Evolutionary conservation across 148 eudicot species (phyloP).

Genomic region (Dianthus caryophyllus): DNA sequence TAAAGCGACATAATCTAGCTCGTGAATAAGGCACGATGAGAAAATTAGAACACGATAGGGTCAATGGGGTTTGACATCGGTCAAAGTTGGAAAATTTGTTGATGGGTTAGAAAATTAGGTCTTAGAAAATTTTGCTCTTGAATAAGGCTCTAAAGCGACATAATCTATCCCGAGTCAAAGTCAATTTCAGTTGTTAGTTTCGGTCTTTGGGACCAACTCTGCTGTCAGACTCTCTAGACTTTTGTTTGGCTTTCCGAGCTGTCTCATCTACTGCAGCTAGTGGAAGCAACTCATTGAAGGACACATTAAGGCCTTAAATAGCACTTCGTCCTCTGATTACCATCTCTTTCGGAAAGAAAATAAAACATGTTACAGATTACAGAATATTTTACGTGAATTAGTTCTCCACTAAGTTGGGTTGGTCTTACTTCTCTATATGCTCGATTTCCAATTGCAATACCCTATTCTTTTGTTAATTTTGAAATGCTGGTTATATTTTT

Average conservation of each 20-base stretch:
- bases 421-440: not conserved
- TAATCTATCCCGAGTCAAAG: not conserved
- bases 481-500: not conserved
- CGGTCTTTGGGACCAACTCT: not conserved
- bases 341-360: not conserved
- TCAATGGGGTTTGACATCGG: not conserved
- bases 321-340: not conserved
- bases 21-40: no score
- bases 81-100: conserved; percentile 5
- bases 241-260: not conserved
- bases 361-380: not conserved
- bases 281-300: not conserved
- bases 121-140: not conserved
- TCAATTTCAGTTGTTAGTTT: not conserved
- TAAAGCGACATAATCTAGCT: not conserved
- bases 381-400: no score
- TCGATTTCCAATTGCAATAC: not conserved
- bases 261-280: not conserved
- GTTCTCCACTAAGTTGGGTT: not conserved
- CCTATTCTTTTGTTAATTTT: not conserved
- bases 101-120: not conserved
- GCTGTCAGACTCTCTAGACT: not conserved
- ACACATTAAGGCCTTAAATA: not conserved
- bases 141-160: not conserved
- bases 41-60: not conserved